Conservation (phyloP, 345 rosid genomes). For the Brassica napus region DNA sequence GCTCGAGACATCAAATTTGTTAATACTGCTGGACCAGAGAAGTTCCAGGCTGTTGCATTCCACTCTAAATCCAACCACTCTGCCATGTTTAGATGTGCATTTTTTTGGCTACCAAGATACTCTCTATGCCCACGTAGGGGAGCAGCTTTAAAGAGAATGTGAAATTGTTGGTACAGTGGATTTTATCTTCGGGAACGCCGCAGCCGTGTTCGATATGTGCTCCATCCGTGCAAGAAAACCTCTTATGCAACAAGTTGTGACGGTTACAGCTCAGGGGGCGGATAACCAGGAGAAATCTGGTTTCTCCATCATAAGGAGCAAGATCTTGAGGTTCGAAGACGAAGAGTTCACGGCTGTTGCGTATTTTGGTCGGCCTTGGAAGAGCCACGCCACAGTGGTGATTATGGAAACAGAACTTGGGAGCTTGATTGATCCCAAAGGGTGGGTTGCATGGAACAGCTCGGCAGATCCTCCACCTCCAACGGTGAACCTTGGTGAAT, state of each 20-base stretch:
- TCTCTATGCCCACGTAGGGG: neutral
- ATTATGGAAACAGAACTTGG: neutral
- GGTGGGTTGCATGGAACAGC: neutral
- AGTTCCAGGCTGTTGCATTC: neutral
- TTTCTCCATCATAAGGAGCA: neutral
- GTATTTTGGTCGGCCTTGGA: neutral
- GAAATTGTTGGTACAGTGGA: neutral
- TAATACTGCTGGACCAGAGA: neutral
- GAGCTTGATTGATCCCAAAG: neutral
- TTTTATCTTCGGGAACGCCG: neutral
- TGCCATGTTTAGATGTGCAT: neutral
- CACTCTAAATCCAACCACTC: neutral
- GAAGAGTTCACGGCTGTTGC: neutral
- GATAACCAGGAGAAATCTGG: neutral
- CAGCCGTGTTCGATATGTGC: neutral
- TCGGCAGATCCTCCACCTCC: neutral
- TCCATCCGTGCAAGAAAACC: neutral
- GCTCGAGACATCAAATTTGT: neutral
- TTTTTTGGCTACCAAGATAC: neutral
- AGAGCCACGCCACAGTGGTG: neutral
- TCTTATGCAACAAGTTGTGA: neutral
- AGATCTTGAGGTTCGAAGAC: neutral
- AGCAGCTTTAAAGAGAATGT: neutral
- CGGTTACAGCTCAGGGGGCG: neutral
- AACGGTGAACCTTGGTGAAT: neutral